Base-by-base conservation (phyloP, 75 land plant genomes). In the Azolla pinnata region DNA sequence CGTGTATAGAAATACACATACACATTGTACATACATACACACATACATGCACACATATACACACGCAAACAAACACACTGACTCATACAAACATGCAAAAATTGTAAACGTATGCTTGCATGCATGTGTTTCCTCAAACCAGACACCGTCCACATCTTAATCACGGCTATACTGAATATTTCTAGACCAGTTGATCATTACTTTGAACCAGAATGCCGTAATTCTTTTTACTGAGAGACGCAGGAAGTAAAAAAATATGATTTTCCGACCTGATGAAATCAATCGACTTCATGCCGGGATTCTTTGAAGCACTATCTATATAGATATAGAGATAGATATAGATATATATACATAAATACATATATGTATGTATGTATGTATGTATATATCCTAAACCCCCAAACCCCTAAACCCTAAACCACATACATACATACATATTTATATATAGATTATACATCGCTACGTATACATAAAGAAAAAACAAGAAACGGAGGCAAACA, bases 311-410 rank as follows among this genome's bases (percentile, higher is more conserved):
- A 38, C 14, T 38, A 38, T 38, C 7, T 38, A 38, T 38, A 38
- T 38, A 38, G 7, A 38, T 38, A 38, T 38, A 38, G 7, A 38
- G 7, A 38, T 38, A 14, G 7, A 38, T 38, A 14, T 38, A 38
- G 7, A 14, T 38, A 38, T 38, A 14, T 38, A 38, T 38, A 14
- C 14, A 38, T 38, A 14, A 8, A 38, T 38, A 14, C 14, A 38
- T 38, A 14, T 38, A 38, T 38, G 42, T 38, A 38, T 38, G 42
- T 38, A 38, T 38, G 42, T 38, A 38, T 38, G 42, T 38, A 38
- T 38, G 42, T 38, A 38, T 38, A 14, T 38, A 38, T 38, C 12
- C 14, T 38, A 38, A 8, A 38, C 14, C 7, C 42, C 7, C 42
- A 38, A 7, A 38, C 42, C 7, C 42, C 7, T 14, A 38, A 7